Percentiles rank a stretch among this genome's conserved stretches.
Conservation (phyloP, 2,329 filamentous ascomycete species). For the Zasmidium cellare region DNA sequence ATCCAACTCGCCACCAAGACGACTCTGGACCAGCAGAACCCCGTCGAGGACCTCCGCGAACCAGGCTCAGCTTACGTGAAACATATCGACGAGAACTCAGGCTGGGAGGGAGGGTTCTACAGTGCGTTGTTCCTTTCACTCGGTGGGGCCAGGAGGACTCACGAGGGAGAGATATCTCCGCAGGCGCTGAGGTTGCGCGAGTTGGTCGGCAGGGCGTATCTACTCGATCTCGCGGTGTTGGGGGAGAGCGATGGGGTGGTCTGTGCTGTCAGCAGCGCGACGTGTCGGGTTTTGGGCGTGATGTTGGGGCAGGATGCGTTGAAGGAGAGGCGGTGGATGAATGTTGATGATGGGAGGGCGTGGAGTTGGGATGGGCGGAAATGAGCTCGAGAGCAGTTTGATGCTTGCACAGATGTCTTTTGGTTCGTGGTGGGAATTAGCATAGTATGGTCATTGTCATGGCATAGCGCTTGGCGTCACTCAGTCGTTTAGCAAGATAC, state of each 20-base stretch:
- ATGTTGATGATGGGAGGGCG: slow-evolving; percentile 66
- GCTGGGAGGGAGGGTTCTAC: slow-evolving; percentile 89
- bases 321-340: slow-evolving; percentile 65
- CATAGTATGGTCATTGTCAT: too few relatives aligned
- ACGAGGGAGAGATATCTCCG: slow-evolving; percentile 27
- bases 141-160: slow-evolving; percentile 42
- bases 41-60: slow-evolving; percentile 30
- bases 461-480: slow-evolving; percentile 18
- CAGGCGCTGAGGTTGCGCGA: slow-evolving; percentile 67
- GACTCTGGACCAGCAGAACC: slow-evolving; percentile 42
- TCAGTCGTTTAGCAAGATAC: slow-evolving; percentile 11
- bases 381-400: too few relatives aligned
- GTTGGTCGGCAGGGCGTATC: slow-evolving; percentile 75
- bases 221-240: slow-evolving; percentile 77
- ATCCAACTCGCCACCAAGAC: slow-evolving; percentile 72
- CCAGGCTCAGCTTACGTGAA: slow-evolving; percentile 58
- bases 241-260: slow-evolving; percentile 69
- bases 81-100: slow-evolving; percentile 73
- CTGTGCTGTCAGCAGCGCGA: slow-evolving; percentile 69
- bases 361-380: slow-evolving; percentile 37
- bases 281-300: slow-evolving; percentile 73
- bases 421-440: too few relatives aligned
- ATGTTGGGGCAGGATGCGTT: slow-evolving; percentile 84
- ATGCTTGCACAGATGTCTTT: too few relatives aligned
- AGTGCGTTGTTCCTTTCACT: slow-evolving; percentile 78